A percentile compares a stretch with the other conserved stretches of the same genome.
Evolutionary conservation across 345 rosid species (phyloP).

Genomic region (Camelina hispida): DNA sequence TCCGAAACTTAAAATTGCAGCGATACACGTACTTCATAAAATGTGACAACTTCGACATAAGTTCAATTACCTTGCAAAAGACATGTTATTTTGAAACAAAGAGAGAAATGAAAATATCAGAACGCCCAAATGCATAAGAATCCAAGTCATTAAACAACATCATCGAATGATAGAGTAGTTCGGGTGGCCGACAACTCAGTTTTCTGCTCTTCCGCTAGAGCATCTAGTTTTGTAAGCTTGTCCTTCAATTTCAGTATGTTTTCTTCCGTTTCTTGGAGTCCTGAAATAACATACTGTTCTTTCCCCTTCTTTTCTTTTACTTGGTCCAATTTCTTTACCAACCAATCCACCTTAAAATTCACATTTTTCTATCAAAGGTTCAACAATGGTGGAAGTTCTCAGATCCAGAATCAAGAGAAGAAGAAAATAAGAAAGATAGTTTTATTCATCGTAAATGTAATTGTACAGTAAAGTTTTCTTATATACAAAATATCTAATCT

Average conservation of each 20-base stretch:
- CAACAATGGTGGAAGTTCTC: no score
- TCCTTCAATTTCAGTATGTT: neutral
- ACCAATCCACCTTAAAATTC: neutral
- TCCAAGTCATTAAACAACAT: neutral
- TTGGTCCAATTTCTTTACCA: neutral
- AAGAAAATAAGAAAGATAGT: no score
- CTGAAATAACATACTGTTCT: neutral
- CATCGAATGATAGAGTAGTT: neutral
- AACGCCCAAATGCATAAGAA: neutral
- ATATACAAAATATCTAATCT: no score
- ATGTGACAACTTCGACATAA: no score
- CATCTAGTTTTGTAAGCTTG: neutral
- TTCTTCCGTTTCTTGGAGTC: neutral
- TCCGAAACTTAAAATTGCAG: no score
- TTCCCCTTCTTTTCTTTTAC: neutral
- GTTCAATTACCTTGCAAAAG: no score
- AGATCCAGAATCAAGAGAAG: no score
- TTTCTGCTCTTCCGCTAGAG: neutral
- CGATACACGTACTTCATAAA: no score
- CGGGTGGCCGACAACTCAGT: neutral
- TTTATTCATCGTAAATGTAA: no score
- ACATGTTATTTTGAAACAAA: no score
- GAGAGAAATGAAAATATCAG: no score
- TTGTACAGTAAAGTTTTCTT: no score
- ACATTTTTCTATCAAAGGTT: neutral